A percentile compares a stretch with the other conserved stretches of the same genome.
These are phyloP conservation scores for Fonsecaea pugnacius DNA, from an alignment of 2,329 filamentous ascomycete genomes.

Conservation along the genomic window DNA sequence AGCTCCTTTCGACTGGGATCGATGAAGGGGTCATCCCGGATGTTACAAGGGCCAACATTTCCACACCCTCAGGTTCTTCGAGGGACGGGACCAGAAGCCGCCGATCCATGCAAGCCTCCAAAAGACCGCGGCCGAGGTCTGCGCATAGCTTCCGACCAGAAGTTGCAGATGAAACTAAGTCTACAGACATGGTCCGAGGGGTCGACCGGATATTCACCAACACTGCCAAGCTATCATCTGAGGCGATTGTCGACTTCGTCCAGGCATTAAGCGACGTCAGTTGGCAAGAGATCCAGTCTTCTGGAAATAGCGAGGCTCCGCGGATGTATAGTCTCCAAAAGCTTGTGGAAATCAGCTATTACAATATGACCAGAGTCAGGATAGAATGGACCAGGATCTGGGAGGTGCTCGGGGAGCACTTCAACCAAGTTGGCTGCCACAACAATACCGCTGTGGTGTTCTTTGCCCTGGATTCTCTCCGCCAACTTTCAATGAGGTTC, in stretches of 20 bases:
- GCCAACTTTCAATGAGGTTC: constrained; percentile 97
- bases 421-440: constrained; percentile 96
- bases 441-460: constrained; percentile 96
- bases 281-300: constrained; percentile 99
- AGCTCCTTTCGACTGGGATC: constrained; percentile 91
- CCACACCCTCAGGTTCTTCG: constrained; percentile 57
- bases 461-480: constrained; percentile 92
- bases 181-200: constrained; percentile 87
- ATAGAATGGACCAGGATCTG: constrained; percentile 99
- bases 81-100: constrained; percentile 62
- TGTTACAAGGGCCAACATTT: constrained; percentile 79
- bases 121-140: constrained; percentile 54
- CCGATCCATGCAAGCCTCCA: constrained; percentile 65
- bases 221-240: constrained; percentile 87
- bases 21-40: constrained; percentile 92
- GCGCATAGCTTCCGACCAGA: constrained; percentile 68
- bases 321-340: constrained; percentile 98
- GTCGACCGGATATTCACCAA: constrained; percentile 97
- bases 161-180: constrained; percentile 88
- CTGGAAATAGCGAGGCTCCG: constrained; percentile 91
- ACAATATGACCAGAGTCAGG: constrained; percentile 98
- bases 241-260: constrained; percentile 95
- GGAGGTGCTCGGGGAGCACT: constrained; percentile 96
- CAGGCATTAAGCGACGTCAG: constrained; percentile 91
- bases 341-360: constrained; percentile 97